Conservation (phyloP, 176 grass and related monocot genomes). For the Triticum monococcum region DNA sequence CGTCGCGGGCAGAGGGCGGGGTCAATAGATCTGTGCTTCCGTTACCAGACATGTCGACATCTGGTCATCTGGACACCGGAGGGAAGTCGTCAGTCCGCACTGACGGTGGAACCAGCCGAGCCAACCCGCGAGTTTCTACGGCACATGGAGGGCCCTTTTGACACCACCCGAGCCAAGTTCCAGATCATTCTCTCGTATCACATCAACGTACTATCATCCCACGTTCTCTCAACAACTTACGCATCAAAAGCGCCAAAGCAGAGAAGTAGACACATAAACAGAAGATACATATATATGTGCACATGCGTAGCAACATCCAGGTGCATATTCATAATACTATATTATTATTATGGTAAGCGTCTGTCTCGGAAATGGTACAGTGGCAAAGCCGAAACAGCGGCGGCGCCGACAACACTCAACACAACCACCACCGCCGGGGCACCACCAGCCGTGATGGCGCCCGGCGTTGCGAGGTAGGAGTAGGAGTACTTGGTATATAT, state of each 20-base stretch:
- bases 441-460: slow-evolving; percentile 9
- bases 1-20: background rate
- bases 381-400: slow-evolving; percentile 24
- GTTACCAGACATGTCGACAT: background rate
- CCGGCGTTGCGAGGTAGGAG: slow-evolving; percentile 12
- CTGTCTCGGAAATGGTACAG: slow-evolving; percentile 50
- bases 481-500: slow-evolving; percentile 16
- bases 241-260: background rate
- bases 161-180: background rate
- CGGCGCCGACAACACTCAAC: slow-evolving; percentile 37
- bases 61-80: background rate
- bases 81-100: background rate
- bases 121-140: background rate
- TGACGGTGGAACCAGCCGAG: background rate
- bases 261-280: background rate
- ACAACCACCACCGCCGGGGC: slow-evolving; percentile 9
- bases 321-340: slow-evolving; percentile 2
- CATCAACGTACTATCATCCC: background rate
- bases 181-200: background rate
- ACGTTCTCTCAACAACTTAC: background rate
- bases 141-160: background rate
- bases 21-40: background rate
- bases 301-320: slow-evolving; percentile 28
- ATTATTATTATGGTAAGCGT: slow-evolving; percentile 31
- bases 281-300: background rate